A percentile compares a stretch with the other conserved stretches of the same genome.
Conservation (phyloP, 164 flowering plant species). For the Warburgia ugandensis region DNA sequence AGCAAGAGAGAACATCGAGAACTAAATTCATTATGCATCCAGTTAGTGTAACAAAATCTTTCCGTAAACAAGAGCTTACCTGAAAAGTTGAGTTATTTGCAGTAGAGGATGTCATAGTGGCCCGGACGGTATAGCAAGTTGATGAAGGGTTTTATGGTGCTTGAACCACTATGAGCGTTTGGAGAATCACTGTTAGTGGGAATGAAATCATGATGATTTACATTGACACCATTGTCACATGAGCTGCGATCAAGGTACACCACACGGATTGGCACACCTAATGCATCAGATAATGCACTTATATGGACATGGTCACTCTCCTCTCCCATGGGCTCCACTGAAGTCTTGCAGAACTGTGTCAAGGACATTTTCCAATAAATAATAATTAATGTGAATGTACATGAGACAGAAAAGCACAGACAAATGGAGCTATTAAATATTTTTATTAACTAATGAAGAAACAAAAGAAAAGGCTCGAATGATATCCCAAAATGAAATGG, state of each 20-base stretch:
- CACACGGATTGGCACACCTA: conserved; percentile 92
- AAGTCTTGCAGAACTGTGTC: conserved; percentile 89
- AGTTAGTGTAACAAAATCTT: no score
- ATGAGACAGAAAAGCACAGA: no score
- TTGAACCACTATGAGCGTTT: conserved; percentile 18
- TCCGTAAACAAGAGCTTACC: no score
- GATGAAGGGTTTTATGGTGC: conserved; percentile 36
- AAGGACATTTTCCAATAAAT: no score
- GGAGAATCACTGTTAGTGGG: conserved; percentile 22
- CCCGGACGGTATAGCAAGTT: conserved; percentile 92
- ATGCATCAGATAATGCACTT: conserved; percentile 81
- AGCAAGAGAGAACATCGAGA: no score
- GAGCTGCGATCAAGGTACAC: conserved; percentile 94
- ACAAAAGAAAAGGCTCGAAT: no score
- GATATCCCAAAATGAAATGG: no score
- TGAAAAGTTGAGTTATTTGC: conserved; percentile 31
- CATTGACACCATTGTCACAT: conserved; percentile 57
- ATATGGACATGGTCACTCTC: conserved; percentile 98
- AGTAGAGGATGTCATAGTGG: conserved; percentile 89
- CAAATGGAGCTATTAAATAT: no score
- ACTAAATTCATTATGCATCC: no score
- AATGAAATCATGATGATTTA: conserved; percentile 89
- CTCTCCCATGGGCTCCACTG: conserved; percentile 99
- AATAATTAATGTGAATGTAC: no score
- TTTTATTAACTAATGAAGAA: no score